These are phyloP conservation scores for Pleomassaria siparia DNA, from an alignment of 2,329 filamentous ascomycete species.

Conservation along the genomic window DNA sequence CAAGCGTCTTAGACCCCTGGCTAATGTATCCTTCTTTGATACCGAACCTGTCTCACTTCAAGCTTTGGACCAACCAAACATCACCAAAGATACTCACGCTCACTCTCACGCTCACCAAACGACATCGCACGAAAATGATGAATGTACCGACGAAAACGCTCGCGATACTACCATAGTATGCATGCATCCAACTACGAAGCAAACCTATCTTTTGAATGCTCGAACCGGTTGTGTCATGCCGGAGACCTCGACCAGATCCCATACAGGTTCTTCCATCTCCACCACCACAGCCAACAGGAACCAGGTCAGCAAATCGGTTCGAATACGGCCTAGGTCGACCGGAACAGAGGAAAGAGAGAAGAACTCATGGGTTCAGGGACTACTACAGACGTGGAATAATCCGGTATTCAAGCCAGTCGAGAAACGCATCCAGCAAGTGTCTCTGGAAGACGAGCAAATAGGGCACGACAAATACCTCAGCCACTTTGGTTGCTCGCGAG, in stretches of 20 bases:
- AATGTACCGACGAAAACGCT: background rate
- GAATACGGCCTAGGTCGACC: slow-evolving; percentile 25
- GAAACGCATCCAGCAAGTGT: slow-evolving; percentile 44
- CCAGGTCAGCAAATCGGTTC: slow-evolving; percentile 32
- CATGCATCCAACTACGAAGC: slow-evolving; percentile 62
- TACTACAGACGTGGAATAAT: slow-evolving; percentile 72
- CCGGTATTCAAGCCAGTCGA: slow-evolving; percentile 66
- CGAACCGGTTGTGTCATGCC: slow-evolving; percentile 54
- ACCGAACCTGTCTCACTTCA: slow-evolving; percentile 14
- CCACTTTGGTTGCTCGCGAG: slow-evolving; percentile 12
- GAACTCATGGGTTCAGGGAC: slow-evolving; percentile 58
- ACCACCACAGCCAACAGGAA: slow-evolving; percentile 13
- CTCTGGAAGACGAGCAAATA: slow-evolving; percentile 19
- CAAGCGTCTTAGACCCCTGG: background rate
- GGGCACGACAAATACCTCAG: slow-evolving; percentile 3
- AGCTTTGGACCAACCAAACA: slow-evolving; percentile 13
- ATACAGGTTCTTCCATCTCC: slow-evolving; percentile 7
- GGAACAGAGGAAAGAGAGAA: slow-evolving; percentile 11
- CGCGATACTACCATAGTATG: slow-evolving; percentile 53
- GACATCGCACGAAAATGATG: background rate
- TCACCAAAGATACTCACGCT: background rate
- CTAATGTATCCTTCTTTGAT: slow-evolving; percentile 1
- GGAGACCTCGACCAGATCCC: slow-evolving; percentile 13
- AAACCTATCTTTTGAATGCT: slow-evolving; percentile 54
- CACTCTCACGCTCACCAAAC: background rate